Evolutionary conservation across 2,329 filamentous ascomycete genomes (phyloP).

Genomic region (Annulohypoxylon truncatum): DNA sequence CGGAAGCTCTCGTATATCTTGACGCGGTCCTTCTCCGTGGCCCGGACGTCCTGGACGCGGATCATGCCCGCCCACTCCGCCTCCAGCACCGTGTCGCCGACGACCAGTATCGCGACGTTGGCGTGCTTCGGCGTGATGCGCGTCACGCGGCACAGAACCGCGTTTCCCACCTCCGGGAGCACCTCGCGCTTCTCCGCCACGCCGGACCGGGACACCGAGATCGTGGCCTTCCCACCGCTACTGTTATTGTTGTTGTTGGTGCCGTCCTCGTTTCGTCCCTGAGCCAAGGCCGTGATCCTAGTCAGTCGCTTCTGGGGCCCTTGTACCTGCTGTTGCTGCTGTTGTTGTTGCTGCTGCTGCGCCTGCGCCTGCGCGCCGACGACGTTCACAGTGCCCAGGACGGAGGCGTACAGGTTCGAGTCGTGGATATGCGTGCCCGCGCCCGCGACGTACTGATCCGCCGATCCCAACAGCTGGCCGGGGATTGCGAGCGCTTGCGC

Average conservation of each 20-base stretch:
- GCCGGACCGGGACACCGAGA: conserved; percentile 65
- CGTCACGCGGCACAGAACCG: conserved; percentile 86
- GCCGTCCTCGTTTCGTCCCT: conserved; percentile 5
- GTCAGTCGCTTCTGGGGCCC: conserved; percentile 69
- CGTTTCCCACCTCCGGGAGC: conserved; percentile 82
- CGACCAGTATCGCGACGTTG: conserved; percentile 85
- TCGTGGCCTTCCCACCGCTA: conserved; percentile 58
- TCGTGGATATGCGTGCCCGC: conserved; percentile 86
- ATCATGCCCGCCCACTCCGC: conserved; percentile 89
- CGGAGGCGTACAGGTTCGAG: conserved; percentile 80
- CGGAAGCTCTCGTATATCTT: conserved; percentile 91
- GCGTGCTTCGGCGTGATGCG: conserved; percentile 88
- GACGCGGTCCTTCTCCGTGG: conserved; percentile 95
- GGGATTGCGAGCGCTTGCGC: conserved; percentile 73
- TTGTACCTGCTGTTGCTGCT: conserved; percentile 57
- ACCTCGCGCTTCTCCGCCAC: conserved; percentile 70
- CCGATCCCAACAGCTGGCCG: conserved; percentile 80
- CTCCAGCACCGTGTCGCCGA: conserved; percentile 76
- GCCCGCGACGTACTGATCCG: conserved; percentile 75
- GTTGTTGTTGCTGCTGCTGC: not conserved
- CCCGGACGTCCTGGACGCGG: conserved; percentile 88
- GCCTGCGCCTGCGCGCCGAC: conserved; percentile 48
- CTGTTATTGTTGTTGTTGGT: conserved; percentile 38
- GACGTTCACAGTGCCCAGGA: conserved; percentile 77
- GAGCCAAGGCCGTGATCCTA: conserved; percentile 62